Evolutionary conservation across 1,284 basidiomycete genomes (phyloP), one percentile per base, ranked within the genome.

Genomic region (Moniliophthora roreri): DNA sequence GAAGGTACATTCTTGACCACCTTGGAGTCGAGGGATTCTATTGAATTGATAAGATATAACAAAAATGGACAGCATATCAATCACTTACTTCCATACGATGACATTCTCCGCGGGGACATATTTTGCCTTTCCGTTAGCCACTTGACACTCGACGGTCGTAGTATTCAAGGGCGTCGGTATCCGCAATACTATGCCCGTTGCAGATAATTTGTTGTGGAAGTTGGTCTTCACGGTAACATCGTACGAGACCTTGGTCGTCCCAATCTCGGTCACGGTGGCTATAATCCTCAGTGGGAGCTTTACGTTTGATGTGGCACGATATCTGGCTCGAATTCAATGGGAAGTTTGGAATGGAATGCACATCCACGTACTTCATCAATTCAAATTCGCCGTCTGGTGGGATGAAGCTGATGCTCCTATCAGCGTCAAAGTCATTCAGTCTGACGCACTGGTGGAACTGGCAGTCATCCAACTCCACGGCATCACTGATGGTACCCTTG

Each of bases 361-460:
- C 13, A 26, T 24, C 1, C 6, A 55, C 67, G 55, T 52, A 90
- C 91, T 87, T 83, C 97, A 99, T 99, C 38, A 99, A 78, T 71
- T 99, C 97, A 65, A 99, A 99, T 69, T 99, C 97, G 38, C 97
- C 97, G 66, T 99, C 97, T 1, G 97, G 97, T 1, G 97, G 97
- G 45, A 99, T 89, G 69, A 99, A 99, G 63, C 89, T 93, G 73
- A 99, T 98, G 3, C 91, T 93, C 39, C 96, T 81, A 58, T 88
- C 90, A 13, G 90, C 87, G 67, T 98, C 95, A 69, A 98, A 98
- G 70, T 95, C 95, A 60, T 90, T 89, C 38, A 99, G 75, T 55
- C 93, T 85, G 38, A 99, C 97, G 70, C 97, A 99, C 71, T 99
- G 97, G 64, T 99, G 97, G 78, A 99, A 99, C 58, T 93, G 91